Evolutionary conservation across 768 basidiomycete genomes (phyloP).

Genomic region (Chiua virens): DNA sequence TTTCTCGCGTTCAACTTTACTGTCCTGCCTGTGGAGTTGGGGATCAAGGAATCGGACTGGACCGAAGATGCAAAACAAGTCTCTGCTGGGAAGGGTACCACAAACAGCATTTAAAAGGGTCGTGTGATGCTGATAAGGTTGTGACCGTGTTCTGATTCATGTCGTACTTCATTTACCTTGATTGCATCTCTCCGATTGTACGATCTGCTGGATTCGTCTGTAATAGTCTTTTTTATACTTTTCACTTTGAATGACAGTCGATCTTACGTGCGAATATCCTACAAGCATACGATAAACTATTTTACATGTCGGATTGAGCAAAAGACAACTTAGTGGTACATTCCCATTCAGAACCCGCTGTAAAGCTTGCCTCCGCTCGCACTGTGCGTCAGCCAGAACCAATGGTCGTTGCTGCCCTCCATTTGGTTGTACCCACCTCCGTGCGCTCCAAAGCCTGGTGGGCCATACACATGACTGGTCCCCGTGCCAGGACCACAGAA

Average conservation of each 20-base stretch:
- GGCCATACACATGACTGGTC: constrained; percentile 12
- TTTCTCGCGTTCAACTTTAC: constrained; percentile 53
- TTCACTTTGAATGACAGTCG: too few species aligned
- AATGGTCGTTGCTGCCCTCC: constrained; percentile 18
- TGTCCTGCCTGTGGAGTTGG: constrained; percentile 23
- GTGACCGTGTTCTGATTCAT: too few species aligned
- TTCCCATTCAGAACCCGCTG: background rate
- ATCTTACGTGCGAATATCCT: too few species aligned
- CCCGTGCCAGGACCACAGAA: constrained; percentile 13
- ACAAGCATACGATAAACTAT: too few species aligned
- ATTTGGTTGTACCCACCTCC: constrained; percentile 20
- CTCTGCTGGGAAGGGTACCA: too few species aligned
- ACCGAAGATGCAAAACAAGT: background rate
- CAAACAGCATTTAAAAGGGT: background rate
- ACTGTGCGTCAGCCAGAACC: constrained; percentile 22
- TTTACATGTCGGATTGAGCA: too few species aligned
- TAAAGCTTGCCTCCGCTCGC: constrained; percentile 7
- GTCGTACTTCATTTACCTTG: too few species aligned
- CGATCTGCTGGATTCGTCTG: too few species aligned
- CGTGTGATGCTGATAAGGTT: too few species aligned
- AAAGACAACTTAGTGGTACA: too few species aligned
- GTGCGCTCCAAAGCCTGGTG: constrained; percentile 13
- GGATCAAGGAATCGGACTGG: constrained; percentile 25
- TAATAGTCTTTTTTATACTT: too few species aligned
- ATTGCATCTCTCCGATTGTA: too few species aligned